Evolutionary conservation across 2,329 filamentous ascomycete species (phyloP).

Genomic region (Botrytis galanthina): DNA sequence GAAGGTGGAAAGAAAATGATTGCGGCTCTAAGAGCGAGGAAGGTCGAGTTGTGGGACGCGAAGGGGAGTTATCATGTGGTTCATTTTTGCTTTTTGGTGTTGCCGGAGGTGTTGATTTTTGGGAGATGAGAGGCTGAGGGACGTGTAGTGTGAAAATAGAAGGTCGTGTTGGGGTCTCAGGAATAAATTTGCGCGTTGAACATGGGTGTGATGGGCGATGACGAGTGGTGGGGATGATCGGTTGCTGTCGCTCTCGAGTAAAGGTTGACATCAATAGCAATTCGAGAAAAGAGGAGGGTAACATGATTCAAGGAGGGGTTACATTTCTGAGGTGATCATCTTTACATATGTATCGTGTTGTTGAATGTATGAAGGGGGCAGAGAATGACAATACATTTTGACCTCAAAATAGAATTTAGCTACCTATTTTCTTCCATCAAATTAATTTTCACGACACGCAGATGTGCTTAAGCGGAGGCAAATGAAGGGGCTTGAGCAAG

Average conservation of each 20-base stretch:
- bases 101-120: conserved; percentile 3
- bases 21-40: conserved; percentile 7
- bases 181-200: neutral
- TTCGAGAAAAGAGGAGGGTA: neutral
- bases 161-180: conserved; percentile 16
- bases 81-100: neutral
- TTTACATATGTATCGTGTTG: neutral
- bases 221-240: neutral
- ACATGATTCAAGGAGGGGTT: neutral
- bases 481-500: conserved; percentile 18
- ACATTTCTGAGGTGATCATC: neutral
- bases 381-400: neutral
- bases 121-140: neutral
- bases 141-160: neutral
- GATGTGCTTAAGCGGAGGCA: neutral
- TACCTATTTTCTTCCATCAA: neutral
- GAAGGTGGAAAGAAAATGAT: neutral
- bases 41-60: conserved; percentile 14
- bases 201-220: conserved; percentile 6
- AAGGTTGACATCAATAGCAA: neutral
- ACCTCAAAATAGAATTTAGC: conserved; percentile 5
- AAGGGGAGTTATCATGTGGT: neutral
- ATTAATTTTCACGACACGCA: neutral
- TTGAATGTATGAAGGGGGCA: neutral
- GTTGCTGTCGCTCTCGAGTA: neutral